These are phyloP conservation scores for Mortierella sp. DNA, from an alignment of 371 early-diverging fungal species.

Conservation along the genomic window DNA sequence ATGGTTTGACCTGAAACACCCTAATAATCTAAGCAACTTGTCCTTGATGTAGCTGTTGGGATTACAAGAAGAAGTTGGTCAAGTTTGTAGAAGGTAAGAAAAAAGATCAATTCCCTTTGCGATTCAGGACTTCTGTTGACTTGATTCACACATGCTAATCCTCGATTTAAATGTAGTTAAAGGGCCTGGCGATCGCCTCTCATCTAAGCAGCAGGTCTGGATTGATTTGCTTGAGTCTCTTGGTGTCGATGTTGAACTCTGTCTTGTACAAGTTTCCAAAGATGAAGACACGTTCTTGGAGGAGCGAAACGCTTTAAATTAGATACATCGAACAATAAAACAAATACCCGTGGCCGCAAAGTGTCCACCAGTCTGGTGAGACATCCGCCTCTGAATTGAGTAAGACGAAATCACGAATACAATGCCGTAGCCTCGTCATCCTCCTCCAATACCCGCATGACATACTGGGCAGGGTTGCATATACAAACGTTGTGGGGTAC, in stretches of 20 bases:
- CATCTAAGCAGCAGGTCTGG: slow-evolving; percentile 82
- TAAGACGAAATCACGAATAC: too few species aligned
- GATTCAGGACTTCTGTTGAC: not conserved
- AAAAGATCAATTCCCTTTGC: not conserved
- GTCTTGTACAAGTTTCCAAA: slow-evolving; percentile 68
- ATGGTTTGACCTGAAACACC: not conserved
- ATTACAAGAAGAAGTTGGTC: slow-evolving; percentile 64
- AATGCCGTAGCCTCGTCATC: too few species aligned
- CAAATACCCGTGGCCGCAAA: not conserved
- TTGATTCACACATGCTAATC: not conserved
- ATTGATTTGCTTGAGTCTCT: slow-evolving; percentile 70
- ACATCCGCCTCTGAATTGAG: too few species aligned
- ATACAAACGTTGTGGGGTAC: too few species aligned
- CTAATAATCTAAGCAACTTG: not conserved
- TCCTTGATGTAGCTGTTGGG: slow-evolving; percentile 65
- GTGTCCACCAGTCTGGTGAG: too few species aligned
- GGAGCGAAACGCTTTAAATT: slow-evolving; percentile 30
- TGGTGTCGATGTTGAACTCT: slow-evolving; percentile 74
- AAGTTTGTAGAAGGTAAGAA: slow-evolving; percentile 74
- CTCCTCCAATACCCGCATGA: too few species aligned
- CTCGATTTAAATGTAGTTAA: slow-evolving; percentile 63
- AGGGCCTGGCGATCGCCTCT: slow-evolving; percentile 80
- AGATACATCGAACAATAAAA: not conserved
- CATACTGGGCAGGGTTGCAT: too few species aligned
- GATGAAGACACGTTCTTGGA: slow-evolving; percentile 60